Conservation (phyloP, 108 stramenopile species). For the Cyclotella distinguenda region DNA sequence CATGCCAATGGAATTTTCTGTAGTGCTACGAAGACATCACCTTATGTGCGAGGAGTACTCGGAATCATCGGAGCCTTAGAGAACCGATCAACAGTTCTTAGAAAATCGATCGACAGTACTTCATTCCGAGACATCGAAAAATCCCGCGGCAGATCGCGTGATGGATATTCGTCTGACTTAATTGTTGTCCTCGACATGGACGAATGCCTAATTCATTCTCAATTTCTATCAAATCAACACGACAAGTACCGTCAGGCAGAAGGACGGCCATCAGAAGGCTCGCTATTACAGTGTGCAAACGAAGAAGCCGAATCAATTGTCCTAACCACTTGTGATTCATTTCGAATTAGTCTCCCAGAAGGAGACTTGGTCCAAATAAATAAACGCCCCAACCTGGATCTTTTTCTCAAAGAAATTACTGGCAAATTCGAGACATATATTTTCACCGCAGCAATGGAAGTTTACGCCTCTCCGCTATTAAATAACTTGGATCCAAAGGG, state of each 20-base stretch:
- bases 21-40: too few species aligned
- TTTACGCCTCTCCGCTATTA: constrained; percentile 93
- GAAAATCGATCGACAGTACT: neutral
- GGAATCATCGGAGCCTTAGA: constrained; percentile 10
- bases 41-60: constrained; percentile 2
- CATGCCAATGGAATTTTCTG: too few species aligned
- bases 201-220: constrained; percentile 98
- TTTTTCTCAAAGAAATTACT: constrained; percentile 81
- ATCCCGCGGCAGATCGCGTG: neutral
- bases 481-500: constrained; percentile 90
- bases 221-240: constrained; percentile 71
- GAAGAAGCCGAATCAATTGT: constrained; percentile 48
- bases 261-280: constrained; percentile 31
- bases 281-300: constrained; percentile 5
- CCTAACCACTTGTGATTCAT: constrained; percentile 52
- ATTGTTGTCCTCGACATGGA: constrained; percentile 97
- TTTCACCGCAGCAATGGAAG: constrained; percentile 97
- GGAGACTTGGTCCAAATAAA: constrained; percentile 91
- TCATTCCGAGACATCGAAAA: neutral
- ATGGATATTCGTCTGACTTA: constrained; percentile 65
- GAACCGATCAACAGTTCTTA: neutral
- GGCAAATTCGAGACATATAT: constrained; percentile 89
- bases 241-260: constrained; percentile 60
- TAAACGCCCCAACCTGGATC: constrained; percentile 91
- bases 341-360: constrained; percentile 74